Evolutionary conservation across 441 rosid species (phyloP), one percentile per base, ranked within the genome.

Genomic region (Syzygium malaccense): DNA sequence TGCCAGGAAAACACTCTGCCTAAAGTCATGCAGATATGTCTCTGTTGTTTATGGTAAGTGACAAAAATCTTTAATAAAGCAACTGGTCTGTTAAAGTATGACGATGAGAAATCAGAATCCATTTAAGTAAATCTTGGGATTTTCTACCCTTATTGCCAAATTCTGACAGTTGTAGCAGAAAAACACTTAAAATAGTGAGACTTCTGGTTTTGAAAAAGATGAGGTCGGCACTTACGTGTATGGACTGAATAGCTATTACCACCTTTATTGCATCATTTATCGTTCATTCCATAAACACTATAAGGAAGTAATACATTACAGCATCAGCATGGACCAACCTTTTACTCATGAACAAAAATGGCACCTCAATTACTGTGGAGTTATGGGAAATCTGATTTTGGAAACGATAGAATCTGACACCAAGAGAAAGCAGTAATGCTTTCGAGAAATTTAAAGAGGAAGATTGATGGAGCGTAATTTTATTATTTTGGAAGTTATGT

Each of bases 11-110:
- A 12, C 51, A 9, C n/a, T 37, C 10, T 56, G 53, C 89, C 78
- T 56, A 30, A 89, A 85, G 45, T 62, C 91, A 71, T 51, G 85
- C 86, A 85, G 86, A 75, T 49, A 48, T 88, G 75, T 62, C 86
- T 26, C 54, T 55, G 87, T 17, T 32, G 55, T 48, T 64, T 78
- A 28, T 41, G 78, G 87, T 19, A 68, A 41, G 28, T 48, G 55
- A 64, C 56, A 48, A 83, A n/a, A 71, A 87, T 18, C 56, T 85
- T 30, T 51, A 7, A 19, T 18, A 85, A n/a, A 30, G 37, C 62
- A 9, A 33, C 20, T n/a, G 45, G 28, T 30, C 48, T 5, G 33
- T 37, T 54, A 4, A 55, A 56, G 28, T 9, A 25, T 33, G 60
- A 56, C 25, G 12, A 19, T 54, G 25, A 14, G 62, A 37, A 56